Evolutionary conservation across 2,329 filamentous ascomycete species (phyloP).

Genomic region (Botrytis byssoidea): DNA sequence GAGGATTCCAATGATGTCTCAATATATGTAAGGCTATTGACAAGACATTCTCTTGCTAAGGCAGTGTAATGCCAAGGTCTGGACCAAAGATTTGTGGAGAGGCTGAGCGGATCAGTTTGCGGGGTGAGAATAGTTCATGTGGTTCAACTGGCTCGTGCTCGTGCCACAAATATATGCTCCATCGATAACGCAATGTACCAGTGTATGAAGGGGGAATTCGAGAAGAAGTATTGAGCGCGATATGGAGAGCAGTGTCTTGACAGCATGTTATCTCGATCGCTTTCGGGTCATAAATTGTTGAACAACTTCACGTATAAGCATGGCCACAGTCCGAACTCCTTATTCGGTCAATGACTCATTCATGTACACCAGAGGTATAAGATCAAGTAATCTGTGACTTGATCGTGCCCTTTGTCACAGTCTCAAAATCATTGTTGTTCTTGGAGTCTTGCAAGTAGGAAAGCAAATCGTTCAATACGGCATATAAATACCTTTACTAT

Average conservation of each 20-base stretch:
- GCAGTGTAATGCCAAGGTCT: slow-evolving; percentile 17
- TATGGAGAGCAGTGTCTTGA: background rate
- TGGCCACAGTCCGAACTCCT: background rate
- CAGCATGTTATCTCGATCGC: background rate
- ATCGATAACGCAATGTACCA: background rate
- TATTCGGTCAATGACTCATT: background rate
- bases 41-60: slow-evolving; percentile 7
- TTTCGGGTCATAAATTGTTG: too few relatives aligned
- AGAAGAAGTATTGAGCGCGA: background rate
- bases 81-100: slow-evolving; percentile 6
- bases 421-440: background rate
- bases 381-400: background rate
- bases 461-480: slow-evolving; percentile 12
- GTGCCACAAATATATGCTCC: background rate
- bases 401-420: background rate
- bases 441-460: background rate
- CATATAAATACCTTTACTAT: background rate
- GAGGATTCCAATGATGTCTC: background rate
- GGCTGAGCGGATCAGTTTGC: slow-evolving; percentile 9
- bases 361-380: background rate
- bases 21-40: slow-evolving; percentile 11
- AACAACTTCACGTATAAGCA: too few relatives aligned
- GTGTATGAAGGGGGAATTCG: background rate
- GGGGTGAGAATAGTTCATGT: slow-evolving; percentile 3
- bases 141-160: background rate